These are phyloP conservation scores for Cantharellus anzutake DNA, from an alignment of 768 basidiomycete genomes.

Conservation along the genomic window DNA sequence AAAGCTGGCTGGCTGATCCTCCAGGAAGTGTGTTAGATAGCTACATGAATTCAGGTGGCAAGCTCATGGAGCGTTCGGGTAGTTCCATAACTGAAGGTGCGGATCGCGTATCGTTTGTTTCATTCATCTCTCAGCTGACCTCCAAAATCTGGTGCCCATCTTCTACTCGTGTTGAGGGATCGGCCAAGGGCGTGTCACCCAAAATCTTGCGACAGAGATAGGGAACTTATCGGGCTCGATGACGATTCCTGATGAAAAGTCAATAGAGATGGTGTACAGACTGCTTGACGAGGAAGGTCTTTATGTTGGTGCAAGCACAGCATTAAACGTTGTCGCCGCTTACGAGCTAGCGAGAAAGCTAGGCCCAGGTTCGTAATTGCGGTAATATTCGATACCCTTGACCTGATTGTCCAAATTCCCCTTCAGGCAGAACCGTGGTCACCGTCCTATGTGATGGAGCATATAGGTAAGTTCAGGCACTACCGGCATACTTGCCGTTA, in stretches of 20 bases:
- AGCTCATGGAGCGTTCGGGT: constrained; percentile 56
- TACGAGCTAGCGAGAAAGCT: constrained; percentile 70
- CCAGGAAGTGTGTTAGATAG: constrained; percentile 85
- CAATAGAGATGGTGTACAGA: constrained; percentile 86
- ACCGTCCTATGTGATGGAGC: constrained; percentile 93
- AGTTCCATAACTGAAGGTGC: constrained; percentile 83
- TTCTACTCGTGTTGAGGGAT: constrained; percentile 38
- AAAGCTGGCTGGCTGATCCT: constrained; percentile 92
- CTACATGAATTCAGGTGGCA: constrained; percentile 63
- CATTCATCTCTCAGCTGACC: not conserved
- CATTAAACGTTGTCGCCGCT: constrained; percentile 89
- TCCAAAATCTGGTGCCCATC: constrained; percentile 1
- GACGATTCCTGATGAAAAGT: constrained; percentile 71
- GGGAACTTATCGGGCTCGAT: constrained; percentile 64
- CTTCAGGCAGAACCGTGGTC: constrained; percentile 56
- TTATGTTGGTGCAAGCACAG: constrained; percentile 86
- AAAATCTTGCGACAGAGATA: constrained; percentile 74
- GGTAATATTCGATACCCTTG: not conserved
- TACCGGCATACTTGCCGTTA: not conserved
- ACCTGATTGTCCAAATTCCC: not conserved
- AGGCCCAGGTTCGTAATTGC: constrained; percentile 44
- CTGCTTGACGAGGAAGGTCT: constrained; percentile 82
- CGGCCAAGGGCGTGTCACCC: constrained; percentile 88
- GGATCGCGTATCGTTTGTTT: constrained; percentile 4
- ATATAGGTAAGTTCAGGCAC: constrained; percentile 37